Base-by-base conservation (phyloP, 1,284 basidiomycete species). In the Crucibulum cyathiforme region DNA sequence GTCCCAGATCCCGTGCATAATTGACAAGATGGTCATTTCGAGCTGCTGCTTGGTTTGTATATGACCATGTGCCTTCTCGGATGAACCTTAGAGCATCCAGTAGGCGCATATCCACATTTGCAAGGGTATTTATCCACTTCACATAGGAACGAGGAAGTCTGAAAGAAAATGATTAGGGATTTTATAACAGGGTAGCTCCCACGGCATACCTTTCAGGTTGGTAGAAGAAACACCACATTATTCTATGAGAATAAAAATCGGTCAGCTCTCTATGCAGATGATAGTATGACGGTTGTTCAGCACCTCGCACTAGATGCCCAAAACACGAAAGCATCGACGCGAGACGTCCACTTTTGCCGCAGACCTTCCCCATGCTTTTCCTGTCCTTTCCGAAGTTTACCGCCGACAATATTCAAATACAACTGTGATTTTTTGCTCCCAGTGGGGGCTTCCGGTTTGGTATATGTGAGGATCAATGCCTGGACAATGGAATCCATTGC, bases 221-320 rank as follows among this genome's bases (percentile, higher is more conserved):
- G 67, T 93, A 93, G 71, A 91, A 88, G 73, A 90, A 93, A 68
- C 90, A 92, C 90, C 90, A 93, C 90, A 93, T 92, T 55, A 93
- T 92, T 67, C 91, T 92, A 63, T 58, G 24, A 24, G 24, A 24
- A 24, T 24, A 4, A 24, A 24, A 4, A 24, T 24, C 24, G 24
- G 24, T 24, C 24, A 24, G 24, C 24, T 24, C 24, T 24, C 24
- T 24, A 24, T 24, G 4, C 4, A 24, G 24, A 24, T 24, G 24
- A 24, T 24, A 24, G 24, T 24, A 24, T 24, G 24, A 24, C 24
- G 24, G 24, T 24, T 24, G 24, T 24, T 24, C 24, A 24, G 24
- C 4, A 91, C 90, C 90, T 86, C 43, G 90, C 86, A 63, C 89
- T 90, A 63, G 86, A 87, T 9, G 83, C 83, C 90, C 90, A 93